Percentiles rank a stretch among this genome's conserved stretches.
These are phyloP conservation scores for Luzula sylvatica DNA, from an alignment of 176 grass and related monocot genomes.

Conservation along the genomic window DNA sequence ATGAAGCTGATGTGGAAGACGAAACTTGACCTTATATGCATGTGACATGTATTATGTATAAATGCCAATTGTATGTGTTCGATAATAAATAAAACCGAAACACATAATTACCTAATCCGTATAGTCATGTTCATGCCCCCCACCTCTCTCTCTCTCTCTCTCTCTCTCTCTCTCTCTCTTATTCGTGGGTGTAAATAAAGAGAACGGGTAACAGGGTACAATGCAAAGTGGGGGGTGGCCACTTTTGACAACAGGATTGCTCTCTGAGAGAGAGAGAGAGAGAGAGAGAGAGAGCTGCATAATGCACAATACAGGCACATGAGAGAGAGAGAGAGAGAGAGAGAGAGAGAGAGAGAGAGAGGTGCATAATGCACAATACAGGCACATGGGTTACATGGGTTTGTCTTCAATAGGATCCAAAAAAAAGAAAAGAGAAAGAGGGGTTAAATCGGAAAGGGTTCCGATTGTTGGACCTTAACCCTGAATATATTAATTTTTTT, in stretches of 20 bases:
- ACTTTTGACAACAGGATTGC: neutral
- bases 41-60: no score
- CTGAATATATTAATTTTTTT: neutral
- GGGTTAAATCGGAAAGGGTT: conserved; percentile 13
- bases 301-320: neutral
- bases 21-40: no score
- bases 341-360: neutral
- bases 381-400: conserved; percentile 15
- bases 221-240: no score
- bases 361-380: conserved; percentile 1
- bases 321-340: neutral
- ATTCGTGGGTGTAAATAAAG: neutral
- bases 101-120: neutral
- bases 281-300: neutral
- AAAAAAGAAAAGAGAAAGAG: neutral
- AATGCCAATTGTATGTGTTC: no score
- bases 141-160: neutral
- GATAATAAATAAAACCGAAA: no score
- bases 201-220: no score
- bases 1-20: no score
- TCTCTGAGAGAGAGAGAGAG: neutral
- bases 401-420: conserved; percentile 16
- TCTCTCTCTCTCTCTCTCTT: neutral
- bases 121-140: neutral
- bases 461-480: conserved; percentile 6